Evolutionary conservation across 2,329 filamentous ascomycete species (phyloP).

Genomic region (Ophiostoma himal-ulmi): DNA sequence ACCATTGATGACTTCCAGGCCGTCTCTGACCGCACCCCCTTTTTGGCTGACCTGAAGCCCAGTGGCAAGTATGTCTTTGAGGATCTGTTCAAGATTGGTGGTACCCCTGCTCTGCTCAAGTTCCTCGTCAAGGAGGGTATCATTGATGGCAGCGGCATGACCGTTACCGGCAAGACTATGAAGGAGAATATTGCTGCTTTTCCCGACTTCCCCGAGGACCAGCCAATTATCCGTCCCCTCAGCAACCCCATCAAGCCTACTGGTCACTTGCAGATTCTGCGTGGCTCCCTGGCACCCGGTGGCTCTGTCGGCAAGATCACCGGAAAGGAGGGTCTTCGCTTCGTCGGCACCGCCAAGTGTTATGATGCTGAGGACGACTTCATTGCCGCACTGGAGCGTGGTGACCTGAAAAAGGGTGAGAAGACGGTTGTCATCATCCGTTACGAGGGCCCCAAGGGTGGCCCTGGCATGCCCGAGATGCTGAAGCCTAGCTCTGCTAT

Average conservation of each 20-base stretch:
- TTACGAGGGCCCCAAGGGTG: constrained; percentile 89
- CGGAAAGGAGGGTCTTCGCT: constrained; percentile 81
- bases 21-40: constrained; percentile 71
- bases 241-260: constrained; percentile 79
- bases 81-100: constrained; percentile 77
- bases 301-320: constrained; percentile 92
- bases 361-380: constrained; percentile 81
- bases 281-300: constrained; percentile 76
- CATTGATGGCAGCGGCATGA: constrained; percentile 72
- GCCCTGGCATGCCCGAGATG: constrained; percentile 93
- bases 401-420: constrained; percentile 75
- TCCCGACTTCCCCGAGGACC: constrained; percentile 67
- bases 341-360: constrained; percentile 73
- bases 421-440: constrained; percentile 88
- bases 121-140: constrained; percentile 77
- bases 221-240: constrained; percentile 75
- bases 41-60: constrained; percentile 77
- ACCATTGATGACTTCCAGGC: constrained; percentile 82
- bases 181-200: constrained; percentile 76
- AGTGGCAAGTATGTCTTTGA: constrained; percentile 85
- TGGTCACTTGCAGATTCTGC: constrained; percentile 83
- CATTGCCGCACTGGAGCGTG: constrained; percentile 68
- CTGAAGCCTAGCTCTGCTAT: constrained; percentile 87
- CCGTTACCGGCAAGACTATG: constrained; percentile 84
- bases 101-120: constrained; percentile 81